A percentile compares a stretch with the other conserved stretches of the same genome.
Conservation (phyloP, 768 basidiomycete species). For the Tubosaeta sp. region DNA sequence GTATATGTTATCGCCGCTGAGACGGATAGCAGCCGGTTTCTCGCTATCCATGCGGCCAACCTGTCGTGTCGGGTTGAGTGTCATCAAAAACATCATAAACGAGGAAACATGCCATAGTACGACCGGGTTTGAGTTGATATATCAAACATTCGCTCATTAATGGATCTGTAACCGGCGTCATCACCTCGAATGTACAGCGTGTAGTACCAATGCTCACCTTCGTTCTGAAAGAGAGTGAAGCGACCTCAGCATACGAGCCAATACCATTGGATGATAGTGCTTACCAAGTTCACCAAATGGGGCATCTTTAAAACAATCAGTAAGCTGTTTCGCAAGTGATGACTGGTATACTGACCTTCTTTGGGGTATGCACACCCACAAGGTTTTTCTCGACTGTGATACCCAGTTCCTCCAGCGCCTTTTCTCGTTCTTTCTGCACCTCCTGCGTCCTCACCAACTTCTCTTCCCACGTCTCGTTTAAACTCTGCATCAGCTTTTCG, state of each 20-base stretch:
- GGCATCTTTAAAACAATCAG: slow-evolving; percentile 60
- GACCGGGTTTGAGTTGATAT: slow-evolving; percentile 86
- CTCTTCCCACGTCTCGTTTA: slow-evolving; percentile 97
- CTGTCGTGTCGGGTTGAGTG: slow-evolving; percentile 35
- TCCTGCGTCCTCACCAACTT: slow-evolving; percentile 88
- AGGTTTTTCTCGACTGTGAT: slow-evolving; percentile 96
- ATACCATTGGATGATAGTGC: slow-evolving; percentile 30
- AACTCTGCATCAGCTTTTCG: slow-evolving; percentile 90
- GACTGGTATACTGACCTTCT: slow-evolving; percentile 52
- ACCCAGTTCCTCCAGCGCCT: slow-evolving; percentile 94
- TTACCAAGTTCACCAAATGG: slow-evolving; percentile 87
- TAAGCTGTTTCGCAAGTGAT: not conserved
- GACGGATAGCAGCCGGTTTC: slow-evolving; percentile 78
- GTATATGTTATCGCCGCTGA: slow-evolving; percentile 88
- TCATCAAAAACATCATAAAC: not conserved
- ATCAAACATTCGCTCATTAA: slow-evolving; percentile 95
- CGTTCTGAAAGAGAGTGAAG: slow-evolving; percentile 45
- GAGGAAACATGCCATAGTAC: slow-evolving; percentile 55
- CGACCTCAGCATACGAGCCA: slow-evolving; percentile 10
- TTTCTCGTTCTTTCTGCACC: slow-evolving; percentile 95
- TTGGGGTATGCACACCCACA: slow-evolving; percentile 97
- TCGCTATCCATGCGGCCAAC: slow-evolving; percentile 86
- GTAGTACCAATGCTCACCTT: slow-evolving; percentile 44
- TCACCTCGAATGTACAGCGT: slow-evolving; percentile 4
- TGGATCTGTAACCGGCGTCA: slow-evolving; percentile 55